A percentile compares a stretch with the other conserved stretches of the same genome.
Evolutionary conservation across 768 basidiomycete species (phyloP).

Genomic region (Serendipita vermifera): DNA sequence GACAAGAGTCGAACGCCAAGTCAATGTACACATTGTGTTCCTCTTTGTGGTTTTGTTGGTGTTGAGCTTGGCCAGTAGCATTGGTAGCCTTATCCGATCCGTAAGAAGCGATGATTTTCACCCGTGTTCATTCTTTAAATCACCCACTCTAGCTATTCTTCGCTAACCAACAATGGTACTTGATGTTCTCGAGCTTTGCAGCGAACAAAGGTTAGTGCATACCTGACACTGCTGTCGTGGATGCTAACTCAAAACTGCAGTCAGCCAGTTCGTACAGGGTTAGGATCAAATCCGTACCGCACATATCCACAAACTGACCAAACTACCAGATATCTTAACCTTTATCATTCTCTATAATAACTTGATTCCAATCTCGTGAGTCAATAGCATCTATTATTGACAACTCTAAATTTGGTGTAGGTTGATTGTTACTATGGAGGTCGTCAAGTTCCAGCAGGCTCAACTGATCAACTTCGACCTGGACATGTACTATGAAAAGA

Average conservation of each 20-base stretch:
- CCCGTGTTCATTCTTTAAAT: background rate
- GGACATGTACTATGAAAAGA: conserved; percentile 94
- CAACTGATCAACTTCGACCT: conserved; percentile 93
- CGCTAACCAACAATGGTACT: conserved; percentile 80
- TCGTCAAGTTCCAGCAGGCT: conserved; percentile 97
- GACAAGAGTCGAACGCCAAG: conserved; percentile 89
- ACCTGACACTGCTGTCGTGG: too few species aligned
- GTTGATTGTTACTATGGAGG: conserved; percentile 98
- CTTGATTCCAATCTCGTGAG: conserved; percentile 84
- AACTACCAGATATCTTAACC: conserved; percentile 70
- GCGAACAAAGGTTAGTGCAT: conserved; percentile 23
- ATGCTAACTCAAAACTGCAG: conserved; percentile 26
- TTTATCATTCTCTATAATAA: conserved; percentile 99
- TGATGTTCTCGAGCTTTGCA: conserved; percentile 39
- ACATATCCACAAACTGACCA: too few species aligned
- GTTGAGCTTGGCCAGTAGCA: conserved; percentile 78
- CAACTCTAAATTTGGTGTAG: conserved; percentile 17
- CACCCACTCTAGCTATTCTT: conserved; percentile 57
- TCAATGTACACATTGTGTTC: conserved; percentile 93
- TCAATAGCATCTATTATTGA: background rate
- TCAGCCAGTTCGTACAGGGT: conserved; percentile 76
- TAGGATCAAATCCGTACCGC: conserved; percentile 8
- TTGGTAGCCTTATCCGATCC: conserved; percentile 81
- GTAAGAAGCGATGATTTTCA: conserved; percentile 26
- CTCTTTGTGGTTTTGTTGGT: conserved; percentile 78